Evolutionary conservation across 2,329 filamentous ascomycete species (phyloP), one percentile per base, ranked within the genome.

Genomic region (Simplicillium aogashimaense): DNA sequence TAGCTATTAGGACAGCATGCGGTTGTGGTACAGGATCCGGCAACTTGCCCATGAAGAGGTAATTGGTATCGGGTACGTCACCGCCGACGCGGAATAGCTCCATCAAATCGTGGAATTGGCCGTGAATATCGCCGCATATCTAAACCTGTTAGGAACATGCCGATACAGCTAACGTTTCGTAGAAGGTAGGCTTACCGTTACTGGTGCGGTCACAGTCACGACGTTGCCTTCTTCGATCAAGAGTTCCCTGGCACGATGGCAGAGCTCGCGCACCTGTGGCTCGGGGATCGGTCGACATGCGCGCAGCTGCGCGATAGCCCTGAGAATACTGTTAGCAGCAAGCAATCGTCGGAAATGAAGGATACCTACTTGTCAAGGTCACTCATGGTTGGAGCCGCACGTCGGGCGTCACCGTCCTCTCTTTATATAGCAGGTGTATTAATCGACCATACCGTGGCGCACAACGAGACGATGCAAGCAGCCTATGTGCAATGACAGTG

Each of bases 191-290:
- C 20, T 41, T 77, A 88, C 83, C 60, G 90, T 97, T 44, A 97
- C 90, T 16, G 90, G 90, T 45, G 90, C 90, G 58, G 90, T 84
- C 46, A 98, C 90, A 14, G 85, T 88, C 48, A 97, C 90, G 38
- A 97, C 90, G 59, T 98, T 97, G 49, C 87, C 90, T 67, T 98
- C 92, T 63, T 97, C 92, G 46, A 98, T 95, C 49, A 98, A 69
- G 40, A 98, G 76, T 68, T 98, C 92, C 48, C 92, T 79, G 39
- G 92, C 92, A 60, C 95, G 95, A 72, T 95, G 90, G 66, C 92
- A 97, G 52, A 98, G 75, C 66, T 98, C 90, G 58, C 90, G 84
- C 45, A 98, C 94, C 67, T 97, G 86, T 32, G 81, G 74, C 69
- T 98, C 92, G 46, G 92, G 90, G 52, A 98, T 98, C 41, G 90